Conservation (phyloP, 1,284 basidiomycete species). For the Sanghuangporus weigelae region DNA sequence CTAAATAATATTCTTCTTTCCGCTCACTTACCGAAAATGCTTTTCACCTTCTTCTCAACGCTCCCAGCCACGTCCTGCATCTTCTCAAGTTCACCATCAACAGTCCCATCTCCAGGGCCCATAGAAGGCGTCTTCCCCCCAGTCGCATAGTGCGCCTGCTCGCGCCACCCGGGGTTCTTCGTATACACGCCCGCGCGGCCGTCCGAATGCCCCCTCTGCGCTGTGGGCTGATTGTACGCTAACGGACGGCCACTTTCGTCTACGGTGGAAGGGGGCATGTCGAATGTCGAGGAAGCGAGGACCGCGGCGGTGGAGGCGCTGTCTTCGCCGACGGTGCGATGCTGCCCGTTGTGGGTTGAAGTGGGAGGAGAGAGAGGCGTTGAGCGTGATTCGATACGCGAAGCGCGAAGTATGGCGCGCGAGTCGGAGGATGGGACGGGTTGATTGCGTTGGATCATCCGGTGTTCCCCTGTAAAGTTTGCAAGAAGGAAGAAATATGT, state of each 20-base stretch:
- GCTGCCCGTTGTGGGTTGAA: background rate
- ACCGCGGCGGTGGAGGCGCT: background rate
- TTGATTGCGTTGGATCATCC: conserved; percentile 2
- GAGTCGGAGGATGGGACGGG: background rate
- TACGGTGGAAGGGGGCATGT: background rate
- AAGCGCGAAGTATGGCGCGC: background rate
- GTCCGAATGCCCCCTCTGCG: background rate
- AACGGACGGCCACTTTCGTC: background rate
- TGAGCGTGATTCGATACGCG: background rate
- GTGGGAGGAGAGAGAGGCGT: background rate
- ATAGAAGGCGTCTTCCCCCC: background rate
- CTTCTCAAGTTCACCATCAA: background rate
- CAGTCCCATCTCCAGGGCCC: background rate
- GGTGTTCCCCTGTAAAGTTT: conserved; percentile 2
- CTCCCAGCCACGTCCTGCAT: background rate
- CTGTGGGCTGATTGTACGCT: background rate
- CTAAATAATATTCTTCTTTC: too few species aligned
- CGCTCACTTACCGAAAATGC: background rate
- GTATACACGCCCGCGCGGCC: conserved; percentile 8
- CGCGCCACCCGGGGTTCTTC: conserved; percentile 5
- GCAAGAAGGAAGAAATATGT: background rate
- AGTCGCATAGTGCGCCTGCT: background rate
- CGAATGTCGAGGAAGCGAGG: background rate
- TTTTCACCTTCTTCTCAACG: background rate
- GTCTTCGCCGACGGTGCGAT: conserved; percentile 1